Percentiles rank a stretch among this genome's conserved stretches.
Evolutionary conservation across 148 eudicot species (phyloP).

Genomic region (Amaranthus palmeri): DNA sequence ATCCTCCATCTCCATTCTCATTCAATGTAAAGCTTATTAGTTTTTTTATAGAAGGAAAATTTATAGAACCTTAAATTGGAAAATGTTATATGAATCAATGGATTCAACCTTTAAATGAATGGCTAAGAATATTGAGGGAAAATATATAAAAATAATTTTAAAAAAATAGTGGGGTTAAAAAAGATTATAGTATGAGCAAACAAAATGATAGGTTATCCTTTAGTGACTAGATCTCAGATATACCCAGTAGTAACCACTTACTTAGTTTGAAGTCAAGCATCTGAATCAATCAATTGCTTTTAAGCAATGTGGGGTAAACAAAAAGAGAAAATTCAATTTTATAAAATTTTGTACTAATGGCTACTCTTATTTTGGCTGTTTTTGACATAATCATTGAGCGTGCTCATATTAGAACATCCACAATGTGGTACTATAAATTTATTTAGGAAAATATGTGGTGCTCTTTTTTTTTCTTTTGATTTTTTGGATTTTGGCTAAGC

Average conservation of each 20-base stretch:
- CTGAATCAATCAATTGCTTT: slow-evolving; percentile 36
- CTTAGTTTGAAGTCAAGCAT: slow-evolving; percentile 53
- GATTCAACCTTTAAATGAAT: slow-evolving; percentile 1
- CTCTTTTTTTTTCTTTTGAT: neutral
- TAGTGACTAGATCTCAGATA: neutral
- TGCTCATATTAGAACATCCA: slow-evolving; percentile 24
- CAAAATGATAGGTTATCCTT: slow-evolving; percentile 21
- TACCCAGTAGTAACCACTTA: slow-evolving; percentile 32
- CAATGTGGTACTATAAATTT: neutral
- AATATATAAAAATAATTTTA: neutral
- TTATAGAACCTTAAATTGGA: too few relatives aligned
- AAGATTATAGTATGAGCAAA: neutral
- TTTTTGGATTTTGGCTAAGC: neutral
- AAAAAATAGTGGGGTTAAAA: neutral
- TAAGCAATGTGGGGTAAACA: slow-evolving; percentile 36
- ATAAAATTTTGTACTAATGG: neutral
- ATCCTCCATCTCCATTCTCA: too few relatives aligned
- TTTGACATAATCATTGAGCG: slow-evolving; percentile 61
- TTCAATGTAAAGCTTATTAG: too few relatives aligned
- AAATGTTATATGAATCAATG: too few relatives aligned
- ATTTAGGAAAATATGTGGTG: neutral
- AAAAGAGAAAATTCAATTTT: neutral
- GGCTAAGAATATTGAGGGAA: slow-evolving; percentile 1
- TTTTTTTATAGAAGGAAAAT: too few relatives aligned
- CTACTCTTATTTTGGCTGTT: slow-evolving; percentile 16